Percentiles rank a stretch among this genome's conserved stretches.
Conservation (phyloP, 1,284 basidiomycete species). For the Xerocomus minutiporus region DNA sequence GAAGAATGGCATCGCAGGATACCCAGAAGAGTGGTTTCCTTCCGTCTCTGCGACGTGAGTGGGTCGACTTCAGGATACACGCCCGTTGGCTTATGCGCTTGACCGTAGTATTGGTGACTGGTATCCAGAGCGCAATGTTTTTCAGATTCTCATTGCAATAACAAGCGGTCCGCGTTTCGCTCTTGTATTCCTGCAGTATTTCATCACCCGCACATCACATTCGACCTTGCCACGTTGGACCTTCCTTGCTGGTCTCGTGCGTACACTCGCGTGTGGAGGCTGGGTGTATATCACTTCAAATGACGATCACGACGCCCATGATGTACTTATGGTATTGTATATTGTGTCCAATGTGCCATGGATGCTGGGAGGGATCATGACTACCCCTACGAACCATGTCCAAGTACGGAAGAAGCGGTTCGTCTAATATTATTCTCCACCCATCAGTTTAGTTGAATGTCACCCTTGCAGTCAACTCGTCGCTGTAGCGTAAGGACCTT, state of each 20-base stretch:
- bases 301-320: constrained; percentile 80
- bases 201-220: constrained; percentile 45
- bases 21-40: constrained; percentile 90
- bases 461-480: constrained; percentile 44
- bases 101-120: constrained; percentile 78
- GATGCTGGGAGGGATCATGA: constrained; percentile 73
- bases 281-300: constrained; percentile 90
- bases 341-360: constrained; percentile 80
- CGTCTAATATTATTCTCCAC: constrained; percentile 12
- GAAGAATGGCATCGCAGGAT: constrained; percentile 82
- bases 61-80: neutral
- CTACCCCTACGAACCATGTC: constrained; percentile 44
- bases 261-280: constrained; percentile 83
- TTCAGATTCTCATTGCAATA: constrained; percentile 88
- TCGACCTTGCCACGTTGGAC: constrained; percentile 54
- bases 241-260: constrained; percentile 61
- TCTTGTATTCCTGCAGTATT: constrained; percentile 72
- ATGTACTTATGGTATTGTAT: constrained; percentile 85
- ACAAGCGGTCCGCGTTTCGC: constrained; percentile 82
- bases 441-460: constrained; percentile 3
- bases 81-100: neutral
- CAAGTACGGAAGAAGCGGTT: constrained; percentile 51
- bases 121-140: constrained; percentile 84
- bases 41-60: constrained; percentile 88
- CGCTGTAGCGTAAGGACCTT: constrained; percentile 42